These are phyloP conservation scores for Auxenochlorella pyrenoidosa DNA, from an alignment of 139 green algal species.

Conservation along the genomic window DNA sequence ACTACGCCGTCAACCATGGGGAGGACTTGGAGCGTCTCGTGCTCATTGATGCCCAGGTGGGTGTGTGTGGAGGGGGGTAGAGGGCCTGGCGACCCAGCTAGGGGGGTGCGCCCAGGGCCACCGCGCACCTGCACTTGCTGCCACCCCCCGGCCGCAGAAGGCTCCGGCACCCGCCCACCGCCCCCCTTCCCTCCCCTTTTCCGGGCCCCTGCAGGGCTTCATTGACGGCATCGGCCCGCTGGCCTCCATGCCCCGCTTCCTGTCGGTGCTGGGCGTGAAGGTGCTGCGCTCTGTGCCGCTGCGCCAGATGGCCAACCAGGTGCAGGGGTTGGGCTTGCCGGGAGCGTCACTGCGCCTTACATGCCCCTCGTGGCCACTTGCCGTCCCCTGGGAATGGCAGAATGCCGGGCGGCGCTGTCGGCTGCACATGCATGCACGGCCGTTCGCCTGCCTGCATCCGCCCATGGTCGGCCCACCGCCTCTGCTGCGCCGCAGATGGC, in stretches of 20 bases:
- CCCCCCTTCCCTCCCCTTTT: too few species aligned
- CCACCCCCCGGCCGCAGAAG: too few species aligned
- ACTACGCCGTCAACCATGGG: constrained; percentile 87
- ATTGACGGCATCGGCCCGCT: constrained; percentile 88
- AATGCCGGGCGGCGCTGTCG: too few species aligned
- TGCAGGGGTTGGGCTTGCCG: not conserved
- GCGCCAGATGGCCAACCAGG: constrained; percentile 71
- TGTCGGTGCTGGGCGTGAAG: constrained; percentile 71
- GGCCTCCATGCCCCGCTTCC: constrained; percentile 67
- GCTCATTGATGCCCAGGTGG: constrained; percentile 80
- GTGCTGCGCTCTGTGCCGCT: constrained; percentile 76
- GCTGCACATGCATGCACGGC: too few species aligned
- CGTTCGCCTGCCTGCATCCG: too few species aligned
- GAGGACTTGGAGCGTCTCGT: constrained; percentile 81
- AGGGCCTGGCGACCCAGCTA: not conserved
- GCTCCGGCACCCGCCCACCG: not conserved
- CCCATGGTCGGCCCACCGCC: not conserved
- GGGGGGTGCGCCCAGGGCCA: not conserved
- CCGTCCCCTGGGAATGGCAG: too few species aligned
- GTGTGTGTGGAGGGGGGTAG: not conserved
- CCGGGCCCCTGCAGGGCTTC: constrained; percentile 71
- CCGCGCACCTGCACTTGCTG: not conserved
- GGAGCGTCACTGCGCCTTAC: too few species aligned
- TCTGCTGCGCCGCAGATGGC: constrained; percentile 60
- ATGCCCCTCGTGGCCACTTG: too few species aligned